Base-by-base conservation (phyloP, 208 protist species). In the Wallacemonas rigidus region DNA sequence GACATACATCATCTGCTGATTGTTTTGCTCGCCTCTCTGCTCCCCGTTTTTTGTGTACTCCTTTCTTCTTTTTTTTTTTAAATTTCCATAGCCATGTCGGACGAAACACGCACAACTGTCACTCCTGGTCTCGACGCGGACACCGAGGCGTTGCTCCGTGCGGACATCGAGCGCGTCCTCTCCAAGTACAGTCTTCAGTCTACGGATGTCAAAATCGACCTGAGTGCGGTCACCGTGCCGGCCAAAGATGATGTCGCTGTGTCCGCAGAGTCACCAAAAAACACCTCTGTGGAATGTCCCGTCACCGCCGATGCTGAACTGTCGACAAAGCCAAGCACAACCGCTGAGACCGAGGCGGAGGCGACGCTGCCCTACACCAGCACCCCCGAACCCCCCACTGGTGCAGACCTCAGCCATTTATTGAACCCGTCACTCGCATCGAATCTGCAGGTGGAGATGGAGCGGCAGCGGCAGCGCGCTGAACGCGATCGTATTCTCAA, bases 111-210 rank as follows among this genome's bases (percentile, higher is more conserved):
- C 36, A 65, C 14, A 47, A 12, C 60, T 35, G 43, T n/a, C 12
- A 15, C 43, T 3, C 14, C 60, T 4, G 8, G 12, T 4, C n/a
- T 65, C 11, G 60, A 65, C 43, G 41, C 60, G 4, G 67, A 75
- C 44, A 57, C 50, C 9, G 48, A 84, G 7, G 74, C 62, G 12
- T 51, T 92, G 61, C 76, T 85, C 62, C 60, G 60, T 6, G 60
- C 64, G 2, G 75, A 82, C 38, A 86, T 94, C 72, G 82, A 88
- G 57, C 48, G 83, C 3, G 76, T 87, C 0, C 77, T 94, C 41
- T 61, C 53, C 15, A 68, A 87, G 64, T 65, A 65, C 60, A 38
- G 60, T 17, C 60, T 65, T 15, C 60, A 65, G 40, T 38, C 60
- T 0, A 26, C 60, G 9, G 60, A 65, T 17, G 60, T 65, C 6